Base-by-base conservation (phyloP, 2,329 filamentous ascomycete genomes). In the Ophioceras dolichostomum region DNA sequence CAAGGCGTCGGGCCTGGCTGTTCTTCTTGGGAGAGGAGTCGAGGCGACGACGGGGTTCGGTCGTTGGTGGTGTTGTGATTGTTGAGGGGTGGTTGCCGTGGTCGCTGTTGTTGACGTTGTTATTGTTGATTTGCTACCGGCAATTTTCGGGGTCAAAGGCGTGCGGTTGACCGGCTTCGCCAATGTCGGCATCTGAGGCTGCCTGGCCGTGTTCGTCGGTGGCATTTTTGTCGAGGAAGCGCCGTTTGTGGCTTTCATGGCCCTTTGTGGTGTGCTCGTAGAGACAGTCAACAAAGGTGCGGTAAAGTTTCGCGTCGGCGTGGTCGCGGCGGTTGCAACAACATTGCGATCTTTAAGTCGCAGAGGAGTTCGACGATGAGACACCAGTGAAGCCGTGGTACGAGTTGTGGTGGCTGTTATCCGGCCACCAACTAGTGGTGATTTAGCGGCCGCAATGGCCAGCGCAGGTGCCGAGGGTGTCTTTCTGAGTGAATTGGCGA, bases 161-260 rank as follows among this genome's bases (percentile, higher is more conserved):
- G 61, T 49, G 41, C 66, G 62, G 45, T 57, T 63, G 50, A 62
- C 45, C 49, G 57, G 55, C 70, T 77, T 67, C 47, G 70, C 65
- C 33, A 87, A 73, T 41, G 76, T 71, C 37, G 84, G 82, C 62
- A 79, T 79, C 51, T 81, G 68, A 29, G 78, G 73, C 53, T 68
- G 67, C 47, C 67, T 68, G 45, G 61, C 66, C 50, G 65, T 61
- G 51, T 63, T 64, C 55, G 56, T 58, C 50, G 59, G 39, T 12
- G 56, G 54, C 60, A 62, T 62, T 41, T 45, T 56, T 48, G 43
- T 28, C 4, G 46, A 39, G 12, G n/a, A n/a, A n/a, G n/a, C n/a
- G n/a, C n/a, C n/a, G n/a, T n/a, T n/a, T n/a, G n/a, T n/a, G n/a
- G n/a, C n/a, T n/a, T n/a, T n/a, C n/a, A n/a, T n/a, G n/a, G n/a